Percentiles rank a stretch among this genome's conserved stretches.
Evolutionary conservation across 2,329 filamentous ascomycete species (phyloP).

Genomic region (Fusarium sp.): DNA sequence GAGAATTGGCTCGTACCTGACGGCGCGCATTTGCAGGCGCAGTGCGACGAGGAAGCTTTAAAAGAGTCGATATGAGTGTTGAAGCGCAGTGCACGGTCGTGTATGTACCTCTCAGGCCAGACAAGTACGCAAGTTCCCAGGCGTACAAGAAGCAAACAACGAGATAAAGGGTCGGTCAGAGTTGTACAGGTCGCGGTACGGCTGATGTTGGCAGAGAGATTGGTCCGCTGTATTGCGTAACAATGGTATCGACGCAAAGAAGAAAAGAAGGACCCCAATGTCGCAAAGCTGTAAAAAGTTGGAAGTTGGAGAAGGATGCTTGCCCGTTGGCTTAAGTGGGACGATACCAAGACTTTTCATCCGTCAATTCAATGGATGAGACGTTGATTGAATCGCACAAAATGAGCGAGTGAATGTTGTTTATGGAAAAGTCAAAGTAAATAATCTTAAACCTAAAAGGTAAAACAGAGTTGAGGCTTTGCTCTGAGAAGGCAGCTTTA

Average conservation of each 20-base stretch:
- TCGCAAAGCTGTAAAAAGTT: slow-evolving; percentile 26
- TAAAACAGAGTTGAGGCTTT: slow-evolving; percentile 10
- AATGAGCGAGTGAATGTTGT: background rate
- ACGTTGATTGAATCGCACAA: slow-evolving; percentile 4
- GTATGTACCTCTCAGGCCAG: slow-evolving; percentile 16
- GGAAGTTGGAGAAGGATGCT: slow-evolving; percentile 24
- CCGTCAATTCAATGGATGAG: background rate
- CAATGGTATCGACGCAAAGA: background rate
- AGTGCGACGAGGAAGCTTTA: slow-evolving; percentile 18
- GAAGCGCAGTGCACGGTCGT: slow-evolving; percentile 20
- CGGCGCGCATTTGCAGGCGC: slow-evolving; percentile 32
- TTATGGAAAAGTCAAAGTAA: slow-evolving; percentile 28
- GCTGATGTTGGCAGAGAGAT: background rate
- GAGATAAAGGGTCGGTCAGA: slow-evolving; percentile 15
- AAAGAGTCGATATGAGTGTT: slow-evolving; percentile 13
- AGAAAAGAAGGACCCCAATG: background rate
- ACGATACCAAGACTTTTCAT: slow-evolving; percentile 22
- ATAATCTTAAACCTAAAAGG: slow-evolving; percentile 26
- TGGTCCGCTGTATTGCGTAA: background rate
- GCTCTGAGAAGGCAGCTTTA: background rate
- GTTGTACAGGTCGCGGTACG: slow-evolving; percentile 11
- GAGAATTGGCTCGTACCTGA: slow-evolving; percentile 33
- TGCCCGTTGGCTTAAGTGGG: slow-evolving; percentile 28
- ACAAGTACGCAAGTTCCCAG: slow-evolving; percentile 26
- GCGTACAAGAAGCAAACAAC: slow-evolving; percentile 29